Conservation (phyloP, 257 asterid species). For the Penstemon eatonii region DNA sequence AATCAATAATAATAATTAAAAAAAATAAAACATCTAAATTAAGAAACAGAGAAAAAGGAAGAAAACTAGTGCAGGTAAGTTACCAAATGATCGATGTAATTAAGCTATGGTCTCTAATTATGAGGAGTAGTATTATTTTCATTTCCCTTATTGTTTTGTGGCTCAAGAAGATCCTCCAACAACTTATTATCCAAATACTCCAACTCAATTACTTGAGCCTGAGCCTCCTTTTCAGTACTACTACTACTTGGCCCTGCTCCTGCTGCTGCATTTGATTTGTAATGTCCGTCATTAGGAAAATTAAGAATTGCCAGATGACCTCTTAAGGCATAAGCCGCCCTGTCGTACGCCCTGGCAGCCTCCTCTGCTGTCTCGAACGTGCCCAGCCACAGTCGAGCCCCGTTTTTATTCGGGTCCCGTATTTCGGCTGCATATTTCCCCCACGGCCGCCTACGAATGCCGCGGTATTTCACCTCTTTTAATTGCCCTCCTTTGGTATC, state of each 20-base stretch:
- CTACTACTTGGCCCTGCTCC: neutral
- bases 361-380: slow-evolving; percentile 77
- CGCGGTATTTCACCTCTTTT: slow-evolving; percentile 53
- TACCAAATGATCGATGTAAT: too few relatives aligned
- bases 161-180: slow-evolving; percentile 71
- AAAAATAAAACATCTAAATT: too few relatives aligned
- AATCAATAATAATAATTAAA: too few relatives aligned
- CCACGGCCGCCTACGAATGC: slow-evolving; percentile 83
- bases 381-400: slow-evolving; percentile 83
- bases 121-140: slow-evolving; percentile 11
- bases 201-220: slow-evolving; percentile 50
- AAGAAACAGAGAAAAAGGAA: too few relatives aligned
- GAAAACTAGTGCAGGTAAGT: too few relatives aligned
- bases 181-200: slow-evolving; percentile 67
- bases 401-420: slow-evolving; percentile 67
- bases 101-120: slow-evolving; percentile 28
- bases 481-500: neutral
- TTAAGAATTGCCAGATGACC: slow-evolving; percentile 88
- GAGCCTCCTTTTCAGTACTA: slow-evolving; percentile 17
- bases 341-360: slow-evolving; percentile 83
- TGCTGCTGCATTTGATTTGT: slow-evolving; percentile 23
- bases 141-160: slow-evolving; percentile 26
- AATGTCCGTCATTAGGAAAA: slow-evolving; percentile 71
- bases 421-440: slow-evolving; percentile 89
- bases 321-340: slow-evolving; percentile 74